Base-by-base conservation (phyloP, 257 asterid genomes). In the Lycium barbarum region DNA sequence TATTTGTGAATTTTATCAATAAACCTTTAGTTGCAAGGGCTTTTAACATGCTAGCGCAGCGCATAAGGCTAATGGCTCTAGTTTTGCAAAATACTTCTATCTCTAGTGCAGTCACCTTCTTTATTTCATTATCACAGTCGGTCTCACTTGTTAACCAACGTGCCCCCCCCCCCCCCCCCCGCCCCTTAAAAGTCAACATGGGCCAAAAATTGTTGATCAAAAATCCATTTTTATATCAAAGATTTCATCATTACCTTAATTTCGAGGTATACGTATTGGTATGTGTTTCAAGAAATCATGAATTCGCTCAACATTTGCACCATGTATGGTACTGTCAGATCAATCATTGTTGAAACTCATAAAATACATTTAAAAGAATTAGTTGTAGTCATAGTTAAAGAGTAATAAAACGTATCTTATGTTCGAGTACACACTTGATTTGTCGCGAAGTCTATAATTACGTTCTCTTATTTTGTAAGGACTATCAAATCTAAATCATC, bases 341-440 rank as follows among this genome's bases (percentile, higher is more conserved):
- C 26, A 36, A 33, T 76, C 82, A 22, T 22, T 76, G 14, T 76
- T 51, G 82, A 26, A 76, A 76, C 45, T 51, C 82, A 76, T 76
- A 51, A 38, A 13, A 22, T 74, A 49, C 12, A 67, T 74, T 3
- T 6, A 17, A 47, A 74, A 74, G 3, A 74, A 74, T 74, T 62
- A 74, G 65, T 17, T 68, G 47, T 33, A 3, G 47, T 38, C 47
- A 9, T 80, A 54, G 17, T 57, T 55, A 59, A 80, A 68, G 38
- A 35, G n/a, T 1, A 68, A 79, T 35, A 49, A 40, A 5, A 36
- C 51, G 36, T 17, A 59, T 35, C 45, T 68, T 36, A 38, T 22
- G 5, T 5, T 79, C 10, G 51, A 79, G 45, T 79, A 79, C 33
- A 53, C 9, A 26, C 36, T 55, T 57, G 83, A 80, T 15, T 80